Conservation (phyloP, 495 filamentous ascomycete genomes). For the Talaromyces nanjingensis region DNA sequence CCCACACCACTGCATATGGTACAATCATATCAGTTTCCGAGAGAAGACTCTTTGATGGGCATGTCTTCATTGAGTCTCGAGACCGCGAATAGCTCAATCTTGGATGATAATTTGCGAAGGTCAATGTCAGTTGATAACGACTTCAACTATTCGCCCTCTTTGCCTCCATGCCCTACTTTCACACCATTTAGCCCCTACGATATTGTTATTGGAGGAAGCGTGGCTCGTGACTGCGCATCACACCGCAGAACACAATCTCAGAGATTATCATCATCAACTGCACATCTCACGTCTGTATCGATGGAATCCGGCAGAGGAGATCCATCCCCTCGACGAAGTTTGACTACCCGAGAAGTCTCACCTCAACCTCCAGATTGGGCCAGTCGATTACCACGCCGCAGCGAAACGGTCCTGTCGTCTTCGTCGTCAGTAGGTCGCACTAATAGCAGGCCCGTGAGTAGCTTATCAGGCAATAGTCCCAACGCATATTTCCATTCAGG, state of each 20-base stretch:
- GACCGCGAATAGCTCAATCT: constrained; percentile 42
- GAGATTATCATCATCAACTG: constrained; percentile 9
- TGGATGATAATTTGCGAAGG: constrained; percentile 31
- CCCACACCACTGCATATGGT: constrained; percentile 31
- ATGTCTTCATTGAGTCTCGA: constrained; percentile 39
- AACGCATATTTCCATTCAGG: background rate
- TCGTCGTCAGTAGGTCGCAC: background rate
- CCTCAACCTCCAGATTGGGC: constrained; percentile 16
- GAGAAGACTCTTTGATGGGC: constrained; percentile 33
- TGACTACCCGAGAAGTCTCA: constrained; percentile 27
- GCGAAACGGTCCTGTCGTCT: constrained; percentile 24
- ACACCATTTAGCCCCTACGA: constrained; percentile 38
- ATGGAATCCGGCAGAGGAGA: constrained; percentile 20
- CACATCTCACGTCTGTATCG: constrained; percentile 3
- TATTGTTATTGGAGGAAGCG: constrained; percentile 26
- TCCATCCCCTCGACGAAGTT: constrained; percentile 32
- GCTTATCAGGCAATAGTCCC: background rate
- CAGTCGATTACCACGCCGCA: constrained; percentile 25
- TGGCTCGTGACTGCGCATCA: constrained; percentile 4
- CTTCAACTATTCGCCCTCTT: constrained; percentile 22
- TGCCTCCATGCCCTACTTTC: constrained; percentile 33
- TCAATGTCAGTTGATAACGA: constrained; percentile 23
- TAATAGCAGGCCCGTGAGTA: constrained; percentile 5
- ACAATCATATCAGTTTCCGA: constrained; percentile 28
- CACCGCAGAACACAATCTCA: constrained; percentile 7